phyloP scores from a whole-genome alignment of 495 filamentous ascomycete genomes.

The Xylaria venustula region DNA sequence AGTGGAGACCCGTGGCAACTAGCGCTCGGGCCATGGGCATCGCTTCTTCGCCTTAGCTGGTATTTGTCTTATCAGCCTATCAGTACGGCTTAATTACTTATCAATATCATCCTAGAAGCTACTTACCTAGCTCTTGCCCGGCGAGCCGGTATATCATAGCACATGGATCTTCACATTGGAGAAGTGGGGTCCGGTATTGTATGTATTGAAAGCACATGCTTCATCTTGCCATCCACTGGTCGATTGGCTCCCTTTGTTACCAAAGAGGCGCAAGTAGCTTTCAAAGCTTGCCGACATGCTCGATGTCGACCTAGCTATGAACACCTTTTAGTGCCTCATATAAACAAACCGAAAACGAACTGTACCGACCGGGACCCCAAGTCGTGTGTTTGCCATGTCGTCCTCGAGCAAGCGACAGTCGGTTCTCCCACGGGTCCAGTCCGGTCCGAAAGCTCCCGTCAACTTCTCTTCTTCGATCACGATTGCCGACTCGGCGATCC shows the following conservation, averaged over 20 bases:
- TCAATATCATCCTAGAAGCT: too few species aligned
- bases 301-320: background rate
- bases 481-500: conserved; percentile 71
- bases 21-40: conserved; percentile 15
- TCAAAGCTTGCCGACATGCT: background rate
- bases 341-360: background rate
- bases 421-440: conserved; percentile 42
- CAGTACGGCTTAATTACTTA: conserved; percentile 1
- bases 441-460: conserved; percentile 62
- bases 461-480: conserved; percentile 67
- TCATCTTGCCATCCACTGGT: background rate
- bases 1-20: conserved; percentile 12
- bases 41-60: background rate
- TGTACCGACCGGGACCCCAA: background rate
- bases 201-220: conserved; percentile 5
- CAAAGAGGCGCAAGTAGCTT: too few species aligned
- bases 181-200: background rate
- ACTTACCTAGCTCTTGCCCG: too few species aligned
- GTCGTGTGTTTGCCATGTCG: conserved; percentile 22
- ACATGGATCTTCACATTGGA: too few species aligned
- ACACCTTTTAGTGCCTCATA: background rate
- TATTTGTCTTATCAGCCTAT: background rate
- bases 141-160: too few species aligned
- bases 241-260: background rate
- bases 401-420: conserved; percentile 51